These are phyloP conservation scores for Phytophthora litchii DNA, from an alignment of 352 stramenopile genomes.

Conservation along the genomic window DNA sequence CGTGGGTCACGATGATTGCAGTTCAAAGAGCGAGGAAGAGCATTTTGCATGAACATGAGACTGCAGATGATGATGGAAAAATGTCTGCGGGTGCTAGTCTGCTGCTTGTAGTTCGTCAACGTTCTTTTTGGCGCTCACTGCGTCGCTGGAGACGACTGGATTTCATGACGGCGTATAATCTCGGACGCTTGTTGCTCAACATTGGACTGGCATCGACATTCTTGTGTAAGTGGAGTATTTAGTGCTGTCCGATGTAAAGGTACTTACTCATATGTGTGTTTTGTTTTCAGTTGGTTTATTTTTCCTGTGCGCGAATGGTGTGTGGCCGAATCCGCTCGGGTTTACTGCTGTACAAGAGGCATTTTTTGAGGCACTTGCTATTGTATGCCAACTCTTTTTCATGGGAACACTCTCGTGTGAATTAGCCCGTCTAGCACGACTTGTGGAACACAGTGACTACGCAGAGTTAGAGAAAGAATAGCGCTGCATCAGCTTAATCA, in stretches of 20 bases:
- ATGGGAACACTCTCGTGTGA: slow-evolving; percentile 87
- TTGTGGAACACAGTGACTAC: slow-evolving; percentile 74
- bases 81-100: slow-evolving; percentile 4
- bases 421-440: slow-evolving; percentile 54
- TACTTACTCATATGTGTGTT: slow-evolving; percentile 5
- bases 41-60: slow-evolving; percentile 46
- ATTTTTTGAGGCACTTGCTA: slow-evolving; percentile 83
- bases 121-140: slow-evolving; percentile 41
- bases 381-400: slow-evolving; percentile 88
- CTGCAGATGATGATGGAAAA: slow-evolving; percentile 15
- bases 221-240: slow-evolving; percentile 53
- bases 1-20: slow-evolving; percentile 71
- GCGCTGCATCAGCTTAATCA: slow-evolving; percentile 5
- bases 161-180: slow-evolving; percentile 50
- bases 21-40: slow-evolving; percentile 56
- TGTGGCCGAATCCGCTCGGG: slow-evolving; percentile 78
- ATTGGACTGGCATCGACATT: slow-evolving; percentile 60
- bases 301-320: slow-evolving; percentile 82
- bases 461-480: slow-evolving; percentile 64
- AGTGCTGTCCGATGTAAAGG: background rate
- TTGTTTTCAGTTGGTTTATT: slow-evolving; percentile 62
- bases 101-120: slow-evolving; percentile 17
- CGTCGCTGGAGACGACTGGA: slow-evolving; percentile 62
- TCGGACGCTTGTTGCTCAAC: slow-evolving; percentile 56
- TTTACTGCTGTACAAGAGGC: slow-evolving; percentile 85